These are phyloP conservation scores for Graphilbum fragrans DNA, from an alignment of 2,329 filamentous ascomycete species.

Conservation along the genomic window DNA sequence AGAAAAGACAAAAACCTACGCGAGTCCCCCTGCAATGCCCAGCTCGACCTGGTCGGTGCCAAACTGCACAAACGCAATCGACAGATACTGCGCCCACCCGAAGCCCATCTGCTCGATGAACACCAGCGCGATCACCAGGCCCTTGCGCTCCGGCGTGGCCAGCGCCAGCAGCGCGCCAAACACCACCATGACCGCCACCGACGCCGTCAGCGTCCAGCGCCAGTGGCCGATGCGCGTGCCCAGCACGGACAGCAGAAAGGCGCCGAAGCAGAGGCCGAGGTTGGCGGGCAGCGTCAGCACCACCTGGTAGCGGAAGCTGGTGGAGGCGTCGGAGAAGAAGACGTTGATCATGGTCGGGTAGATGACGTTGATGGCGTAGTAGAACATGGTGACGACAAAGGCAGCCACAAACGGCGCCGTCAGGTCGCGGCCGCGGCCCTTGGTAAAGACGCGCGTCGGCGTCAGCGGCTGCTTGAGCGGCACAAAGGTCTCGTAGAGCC, in stretches of 20 bases:
- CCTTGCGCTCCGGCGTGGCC: constrained; percentile 28
- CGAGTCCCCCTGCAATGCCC: constrained; percentile 28
- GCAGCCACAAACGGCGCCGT: constrained; percentile 31
- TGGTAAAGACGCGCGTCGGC: constrained; percentile 30
- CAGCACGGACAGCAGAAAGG: constrained; percentile 25
- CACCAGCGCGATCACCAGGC: constrained; percentile 31
- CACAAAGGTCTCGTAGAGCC: constrained; percentile 25
- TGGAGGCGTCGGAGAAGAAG: constrained; percentile 25
- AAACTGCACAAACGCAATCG: constrained; percentile 35
- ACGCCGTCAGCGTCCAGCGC: constrained; percentile 31
- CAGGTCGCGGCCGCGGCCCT: constrained; percentile 30
- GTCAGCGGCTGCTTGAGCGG: constrained; percentile 26
- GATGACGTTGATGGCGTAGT: constrained; percentile 32
- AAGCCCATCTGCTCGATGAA: constrained; percentile 32
- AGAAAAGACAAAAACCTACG: constrained; percentile 28
- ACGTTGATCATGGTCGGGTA: constrained; percentile 34
- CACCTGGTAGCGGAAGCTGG: constrained; percentile 20
- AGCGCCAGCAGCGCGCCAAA: constrained; percentile 31
- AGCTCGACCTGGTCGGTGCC: constrained; percentile 35
- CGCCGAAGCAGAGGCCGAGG: constrained; percentile 29
- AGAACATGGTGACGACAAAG: constrained; percentile 37
- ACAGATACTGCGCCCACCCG: constrained; percentile 33
- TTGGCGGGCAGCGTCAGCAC: constrained; percentile 29
- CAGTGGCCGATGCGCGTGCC: constrained; percentile 30
- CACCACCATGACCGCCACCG: constrained; percentile 31